Conservation (phyloP, 495 filamentous ascomycete genomes). For the Usnea hakonensis region DNA sequence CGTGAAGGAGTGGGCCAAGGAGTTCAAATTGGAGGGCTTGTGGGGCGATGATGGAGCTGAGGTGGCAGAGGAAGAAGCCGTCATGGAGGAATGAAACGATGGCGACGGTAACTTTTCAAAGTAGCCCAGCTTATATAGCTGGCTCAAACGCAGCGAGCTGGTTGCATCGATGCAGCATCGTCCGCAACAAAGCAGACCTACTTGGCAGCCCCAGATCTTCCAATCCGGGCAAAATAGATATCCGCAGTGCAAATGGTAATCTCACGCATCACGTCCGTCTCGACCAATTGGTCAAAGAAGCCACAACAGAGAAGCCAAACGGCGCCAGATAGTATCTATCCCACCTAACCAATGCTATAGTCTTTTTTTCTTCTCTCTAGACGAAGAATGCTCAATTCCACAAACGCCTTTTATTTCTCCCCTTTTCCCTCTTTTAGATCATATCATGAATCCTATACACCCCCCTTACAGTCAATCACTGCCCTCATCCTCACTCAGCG, state of each 20-base stretch:
- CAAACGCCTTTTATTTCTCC: not conserved
- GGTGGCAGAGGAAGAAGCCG: constrained; percentile 29
- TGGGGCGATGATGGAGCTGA: constrained; percentile 59
- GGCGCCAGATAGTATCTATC: not conserved
- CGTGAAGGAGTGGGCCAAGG: constrained; percentile 86
- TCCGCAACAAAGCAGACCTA: not conserved
- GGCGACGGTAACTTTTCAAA: not conserved
- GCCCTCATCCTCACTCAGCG: constrained; percentile 15
- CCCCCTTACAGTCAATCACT: constrained; percentile 14
- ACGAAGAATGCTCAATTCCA: not conserved
- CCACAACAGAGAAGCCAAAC: not conserved
- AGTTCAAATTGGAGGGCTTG: constrained; percentile 93
- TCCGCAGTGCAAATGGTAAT: not conserved
- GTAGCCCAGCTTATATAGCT: not conserved
- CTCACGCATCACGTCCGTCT: not conserved
- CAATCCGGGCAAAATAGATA: not conserved
- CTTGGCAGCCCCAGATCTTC: not conserved
- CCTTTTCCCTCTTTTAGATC: not conserved
- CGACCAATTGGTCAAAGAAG: not conserved
- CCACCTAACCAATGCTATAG: not conserved
- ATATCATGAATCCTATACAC: no score
- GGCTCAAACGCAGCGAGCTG: not conserved
- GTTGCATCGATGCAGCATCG: not conserved
- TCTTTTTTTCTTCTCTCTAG: no score
- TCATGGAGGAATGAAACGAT: constrained; percentile 19